Conservation (phyloP, 495 filamentous ascomycete species). For the Hyaloscypha variabilis region DNA sequence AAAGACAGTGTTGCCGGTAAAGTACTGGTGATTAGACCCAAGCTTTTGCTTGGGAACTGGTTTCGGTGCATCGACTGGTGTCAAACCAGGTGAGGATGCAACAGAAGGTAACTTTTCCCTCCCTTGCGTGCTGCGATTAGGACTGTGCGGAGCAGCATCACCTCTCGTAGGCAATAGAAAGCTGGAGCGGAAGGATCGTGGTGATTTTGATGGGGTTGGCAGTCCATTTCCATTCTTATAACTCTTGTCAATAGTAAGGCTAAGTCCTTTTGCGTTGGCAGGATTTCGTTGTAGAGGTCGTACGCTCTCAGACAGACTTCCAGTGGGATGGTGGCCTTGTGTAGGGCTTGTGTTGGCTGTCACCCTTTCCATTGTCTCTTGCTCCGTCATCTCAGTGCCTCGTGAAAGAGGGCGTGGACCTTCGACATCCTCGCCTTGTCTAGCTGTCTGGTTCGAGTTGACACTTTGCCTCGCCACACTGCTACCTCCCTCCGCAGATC, state of each 20-base stretch:
- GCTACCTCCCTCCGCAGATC: constrained; percentile 14
- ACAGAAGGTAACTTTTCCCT: constrained; percentile 78
- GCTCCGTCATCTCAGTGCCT: constrained; percentile 78
- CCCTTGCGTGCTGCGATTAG: constrained; percentile 56
- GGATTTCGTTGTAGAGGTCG: constrained; percentile 65
- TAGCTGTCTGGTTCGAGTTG: constrained; percentile 29
- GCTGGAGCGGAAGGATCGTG: constrained; percentile 71
- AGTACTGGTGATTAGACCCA: constrained; percentile 87
- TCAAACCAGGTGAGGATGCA: constrained; percentile 70
- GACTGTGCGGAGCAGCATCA: constrained; percentile 48
- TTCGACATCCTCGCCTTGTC: constrained; percentile 52
- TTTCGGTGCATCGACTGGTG: constrained; percentile 35
- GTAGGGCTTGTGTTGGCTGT: constrained; percentile 78
- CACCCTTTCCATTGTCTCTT: constrained; percentile 59
- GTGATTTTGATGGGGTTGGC: constrained; percentile 66
- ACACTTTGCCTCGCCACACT: constrained; percentile 26
- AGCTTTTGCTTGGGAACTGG: constrained; percentile 28
- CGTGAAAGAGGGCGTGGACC: constrained; percentile 64
- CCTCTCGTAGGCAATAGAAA: constrained; percentile 62
- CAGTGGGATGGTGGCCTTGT: constrained; percentile 61
- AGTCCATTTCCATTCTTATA: constrained; percentile 50
- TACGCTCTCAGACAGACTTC: constrained; percentile 74
- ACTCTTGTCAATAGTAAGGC: constrained; percentile 58
- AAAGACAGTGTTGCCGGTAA: constrained; percentile 89
- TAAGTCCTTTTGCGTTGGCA: constrained; percentile 52